These are phyloP conservation scores for Cutaneotrichosporon sp. DNA, from an alignment of 1,284 basidiomycete species.

Conservation along the genomic window DNA sequence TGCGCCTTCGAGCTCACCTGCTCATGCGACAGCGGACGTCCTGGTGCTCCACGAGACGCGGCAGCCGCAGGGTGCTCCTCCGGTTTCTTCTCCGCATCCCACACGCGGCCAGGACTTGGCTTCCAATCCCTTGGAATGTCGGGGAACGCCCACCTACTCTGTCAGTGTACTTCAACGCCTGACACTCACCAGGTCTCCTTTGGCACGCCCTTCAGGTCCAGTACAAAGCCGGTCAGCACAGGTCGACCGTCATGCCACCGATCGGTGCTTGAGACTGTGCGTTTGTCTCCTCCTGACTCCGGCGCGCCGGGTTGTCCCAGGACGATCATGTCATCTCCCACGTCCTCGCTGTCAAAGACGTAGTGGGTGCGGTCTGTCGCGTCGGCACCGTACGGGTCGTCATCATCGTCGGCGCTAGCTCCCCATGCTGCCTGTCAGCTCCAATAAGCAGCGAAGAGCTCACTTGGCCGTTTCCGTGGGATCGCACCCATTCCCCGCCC, in stretches of 20 bases:
- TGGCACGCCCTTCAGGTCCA: conserved; percentile 67
- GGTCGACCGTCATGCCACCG: conserved; percentile 72
- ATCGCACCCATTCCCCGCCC: conserved; percentile 62
- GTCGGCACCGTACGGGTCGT: conserved; percentile 71
- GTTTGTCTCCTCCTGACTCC: not conserved
- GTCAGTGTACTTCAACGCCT: conserved; percentile 15
- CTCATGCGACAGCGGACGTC: conserved; percentile 43
- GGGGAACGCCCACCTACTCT: conserved; percentile 71
- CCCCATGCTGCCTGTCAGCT: conserved; percentile 37
- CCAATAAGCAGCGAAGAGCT: conserved; percentile 12
- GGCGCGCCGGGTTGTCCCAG: conserved; percentile 28
- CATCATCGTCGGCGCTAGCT: conserved; percentile 78
- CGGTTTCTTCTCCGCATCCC: conserved; percentile 61
- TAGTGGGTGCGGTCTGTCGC: conserved; percentile 47
- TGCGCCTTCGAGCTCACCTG: conserved; percentile 35
- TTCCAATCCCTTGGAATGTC: conserved; percentile 80
- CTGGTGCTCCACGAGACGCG: conserved; percentile 38
- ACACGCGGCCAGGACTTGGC: conserved; percentile 77
- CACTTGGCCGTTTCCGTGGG: conserved; percentile 29
- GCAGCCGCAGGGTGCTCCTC: conserved; percentile 49
- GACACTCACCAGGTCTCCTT: conserved; percentile 71
- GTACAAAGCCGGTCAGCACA: conserved; percentile 72
- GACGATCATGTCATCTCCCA: conserved; percentile 63
- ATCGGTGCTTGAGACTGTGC: conserved; percentile 22
- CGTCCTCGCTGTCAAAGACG: conserved; percentile 67